Percentiles rank a stretch among this genome's conserved stretches.
phyloP scores from a whole-genome alignment of 2,329 filamentous ascomycete species.

The Trematosphaeria pertusa region DNA sequence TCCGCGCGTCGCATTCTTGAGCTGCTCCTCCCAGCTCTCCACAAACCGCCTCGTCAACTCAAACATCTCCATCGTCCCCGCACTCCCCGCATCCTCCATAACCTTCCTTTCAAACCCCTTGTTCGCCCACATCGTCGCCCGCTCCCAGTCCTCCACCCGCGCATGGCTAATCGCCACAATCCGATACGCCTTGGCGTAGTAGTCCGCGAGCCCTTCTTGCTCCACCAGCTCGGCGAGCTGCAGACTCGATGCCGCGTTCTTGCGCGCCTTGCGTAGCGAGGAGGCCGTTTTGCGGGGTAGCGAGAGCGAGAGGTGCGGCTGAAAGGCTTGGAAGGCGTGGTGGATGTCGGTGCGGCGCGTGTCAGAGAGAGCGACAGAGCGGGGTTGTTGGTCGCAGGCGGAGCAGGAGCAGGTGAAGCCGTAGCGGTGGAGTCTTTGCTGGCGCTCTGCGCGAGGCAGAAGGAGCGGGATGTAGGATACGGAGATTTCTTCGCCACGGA shows the following conservation, averaged over 20 bases:
- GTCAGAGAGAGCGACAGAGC: constrained; percentile 29
- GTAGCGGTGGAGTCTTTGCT: constrained; percentile 41
- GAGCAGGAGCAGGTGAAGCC: constrained; percentile 47
- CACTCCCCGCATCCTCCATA: constrained; percentile 39
- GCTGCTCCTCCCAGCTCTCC: constrained; percentile 31
- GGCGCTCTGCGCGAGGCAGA: constrained; percentile 33
- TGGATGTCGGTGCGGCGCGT: constrained; percentile 32
- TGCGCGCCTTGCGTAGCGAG: constrained; percentile 29
- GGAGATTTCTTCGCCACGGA: constrained; percentile 49
- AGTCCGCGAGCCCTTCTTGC: constrained; percentile 42
- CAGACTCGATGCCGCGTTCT: constrained; percentile 32
- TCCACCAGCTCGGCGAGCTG: constrained; percentile 38
- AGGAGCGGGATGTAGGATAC: constrained; percentile 50
- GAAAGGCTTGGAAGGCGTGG: constrained; percentile 34
- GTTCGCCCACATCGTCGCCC: constrained; percentile 40
- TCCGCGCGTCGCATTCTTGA: neutral
- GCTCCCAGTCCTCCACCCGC: constrained; percentile 36
- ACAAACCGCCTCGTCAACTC: constrained; percentile 37
- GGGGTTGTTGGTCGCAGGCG: constrained; percentile 40
- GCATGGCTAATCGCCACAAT: constrained; percentile 41
- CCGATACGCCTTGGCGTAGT: constrained; percentile 42
- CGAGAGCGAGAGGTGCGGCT: constrained; percentile 30
- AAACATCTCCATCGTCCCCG: constrained; percentile 38
- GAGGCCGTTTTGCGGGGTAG: constrained; percentile 24
- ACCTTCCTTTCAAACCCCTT: constrained; percentile 38